Evolutionary conservation across 345 rosid genomes (phyloP).

Genomic region (Syzygium jambos): DNA sequence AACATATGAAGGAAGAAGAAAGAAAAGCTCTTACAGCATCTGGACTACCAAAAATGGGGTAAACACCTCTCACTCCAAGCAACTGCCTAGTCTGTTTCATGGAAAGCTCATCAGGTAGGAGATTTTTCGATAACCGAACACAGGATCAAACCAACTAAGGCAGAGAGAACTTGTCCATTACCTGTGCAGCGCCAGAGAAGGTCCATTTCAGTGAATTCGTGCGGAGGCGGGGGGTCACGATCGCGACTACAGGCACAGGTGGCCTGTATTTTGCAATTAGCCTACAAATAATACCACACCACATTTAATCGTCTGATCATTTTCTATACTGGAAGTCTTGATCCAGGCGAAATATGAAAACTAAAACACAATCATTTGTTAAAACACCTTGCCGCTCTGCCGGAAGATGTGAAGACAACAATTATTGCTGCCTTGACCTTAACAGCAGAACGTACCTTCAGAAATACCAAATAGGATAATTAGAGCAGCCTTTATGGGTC

Average conservation of each 20-base stretch:
- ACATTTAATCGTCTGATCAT: background rate
- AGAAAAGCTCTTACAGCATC: constrained; percentile 3
- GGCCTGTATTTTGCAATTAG: constrained; percentile 16
- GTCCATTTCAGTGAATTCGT: constrained; percentile 10
- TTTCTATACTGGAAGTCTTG: background rate
- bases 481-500: background rate
- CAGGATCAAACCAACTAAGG: background rate
- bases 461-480: background rate
- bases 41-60: constrained; percentile 11
- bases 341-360: background rate
- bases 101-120: background rate
- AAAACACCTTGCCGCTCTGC: constrained; percentile 29
- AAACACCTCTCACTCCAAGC: constrained; percentile 17
- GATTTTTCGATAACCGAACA: background rate
- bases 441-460: constrained; percentile 33
- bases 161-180: background rate
- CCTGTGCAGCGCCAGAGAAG: constrained; percentile 11
- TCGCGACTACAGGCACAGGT: constrained; percentile 9
- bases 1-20: background rate
- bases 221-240: constrained; percentile 11
- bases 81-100: constrained; percentile 12
- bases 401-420: constrained; percentile 36
- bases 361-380: background rate
- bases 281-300: background rate
- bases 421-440: constrained; percentile 38